Evolutionary conservation across 2,329 filamentous ascomycete species (phyloP).

Genomic region (Penicillium hesseltinei): DNA sequence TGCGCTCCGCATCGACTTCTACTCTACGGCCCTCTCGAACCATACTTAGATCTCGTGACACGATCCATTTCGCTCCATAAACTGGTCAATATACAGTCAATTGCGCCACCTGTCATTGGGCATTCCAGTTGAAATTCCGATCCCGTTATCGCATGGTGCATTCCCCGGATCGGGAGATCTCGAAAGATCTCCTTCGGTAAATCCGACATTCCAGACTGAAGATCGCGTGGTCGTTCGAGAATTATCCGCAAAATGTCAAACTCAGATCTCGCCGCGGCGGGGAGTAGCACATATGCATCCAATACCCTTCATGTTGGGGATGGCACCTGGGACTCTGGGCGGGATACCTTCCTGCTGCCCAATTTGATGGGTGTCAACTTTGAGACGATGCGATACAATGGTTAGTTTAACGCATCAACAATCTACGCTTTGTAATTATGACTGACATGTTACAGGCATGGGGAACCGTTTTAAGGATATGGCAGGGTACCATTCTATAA

Average conservation of each 20-base stretch:
- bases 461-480: conserved; percentile 63
- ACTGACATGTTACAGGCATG: conserved; percentile 53
- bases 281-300: conserved; percentile 61
- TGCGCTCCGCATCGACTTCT: conserved; percentile 3
- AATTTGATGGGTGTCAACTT: conserved; percentile 65
- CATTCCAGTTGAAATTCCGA: conserved; percentile 13
- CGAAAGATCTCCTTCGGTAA: conserved; percentile 43
- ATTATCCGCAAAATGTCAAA: conserved; percentile 30
- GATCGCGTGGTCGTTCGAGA: conserved; percentile 14
- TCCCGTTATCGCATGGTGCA: conserved; percentile 42
- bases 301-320: conserved; percentile 63
- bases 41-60: conserved; percentile 1
- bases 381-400: conserved; percentile 66
- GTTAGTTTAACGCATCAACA: conserved; percentile 36
- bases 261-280: conserved; percentile 53
- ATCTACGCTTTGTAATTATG: conserved; percentile 3
- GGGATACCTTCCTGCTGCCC: conserved; percentile 63
- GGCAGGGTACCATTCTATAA: conserved; percentile 57
- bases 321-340: conserved; percentile 62
- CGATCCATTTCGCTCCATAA: background rate
- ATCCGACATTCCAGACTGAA: conserved; percentile 40
- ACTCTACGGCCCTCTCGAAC: background rate
- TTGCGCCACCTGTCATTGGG: conserved; percentile 1
- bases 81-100: conserved; percentile 1
- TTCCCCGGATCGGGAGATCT: conserved; percentile 45